phyloP scores from a whole-genome alignment of 331 rosid genomes.

The Quercus lobata region DNA sequence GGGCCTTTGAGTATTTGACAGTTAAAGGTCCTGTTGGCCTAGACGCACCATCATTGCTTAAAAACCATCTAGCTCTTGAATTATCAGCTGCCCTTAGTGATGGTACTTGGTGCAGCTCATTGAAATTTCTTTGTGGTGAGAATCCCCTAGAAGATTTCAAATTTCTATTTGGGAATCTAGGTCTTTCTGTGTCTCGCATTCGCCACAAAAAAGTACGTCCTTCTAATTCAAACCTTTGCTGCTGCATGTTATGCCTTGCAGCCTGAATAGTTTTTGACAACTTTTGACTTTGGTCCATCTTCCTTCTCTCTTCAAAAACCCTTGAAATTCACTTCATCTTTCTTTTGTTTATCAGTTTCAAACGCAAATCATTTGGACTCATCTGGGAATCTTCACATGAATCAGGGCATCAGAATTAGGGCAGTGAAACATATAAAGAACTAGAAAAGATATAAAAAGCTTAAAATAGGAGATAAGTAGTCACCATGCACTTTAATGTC shows the following conservation, averaged over 20 bases:
- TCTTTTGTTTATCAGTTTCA: conserved; percentile 45
- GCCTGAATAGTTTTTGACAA: conserved; percentile 2
- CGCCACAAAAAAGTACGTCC: conserved; percentile 12
- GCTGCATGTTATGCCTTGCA: conserved; percentile 12
- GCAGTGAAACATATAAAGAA: too few species aligned
- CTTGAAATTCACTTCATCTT: conserved; percentile 14
- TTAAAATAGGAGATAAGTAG: too few species aligned
- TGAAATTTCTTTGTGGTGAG: too few species aligned
- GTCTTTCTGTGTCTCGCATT: conserved; percentile 28
- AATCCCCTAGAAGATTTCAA: too few species aligned
- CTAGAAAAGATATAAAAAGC: too few species aligned
- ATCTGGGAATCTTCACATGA: conserved; percentile 34
- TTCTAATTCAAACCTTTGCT: conserved; percentile 20
- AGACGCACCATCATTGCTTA: too few species aligned
- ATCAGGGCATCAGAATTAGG: conserved; percentile 2
- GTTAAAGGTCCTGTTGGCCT: too few species aligned
- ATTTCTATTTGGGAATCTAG: neutral
- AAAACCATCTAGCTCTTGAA: too few species aligned
- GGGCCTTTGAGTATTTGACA: too few species aligned
- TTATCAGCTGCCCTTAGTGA: too few species aligned
- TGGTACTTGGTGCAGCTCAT: too few species aligned
- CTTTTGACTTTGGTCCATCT: conserved; percentile 19
- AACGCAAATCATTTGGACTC: conserved; percentile 44
- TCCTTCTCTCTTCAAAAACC: conserved; percentile 18
- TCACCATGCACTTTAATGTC: conserved; percentile 34